Evolutionary conservation across 2,329 filamentous ascomycete species (phyloP).

Genomic region (Alternaria triticimaculans): DNA sequence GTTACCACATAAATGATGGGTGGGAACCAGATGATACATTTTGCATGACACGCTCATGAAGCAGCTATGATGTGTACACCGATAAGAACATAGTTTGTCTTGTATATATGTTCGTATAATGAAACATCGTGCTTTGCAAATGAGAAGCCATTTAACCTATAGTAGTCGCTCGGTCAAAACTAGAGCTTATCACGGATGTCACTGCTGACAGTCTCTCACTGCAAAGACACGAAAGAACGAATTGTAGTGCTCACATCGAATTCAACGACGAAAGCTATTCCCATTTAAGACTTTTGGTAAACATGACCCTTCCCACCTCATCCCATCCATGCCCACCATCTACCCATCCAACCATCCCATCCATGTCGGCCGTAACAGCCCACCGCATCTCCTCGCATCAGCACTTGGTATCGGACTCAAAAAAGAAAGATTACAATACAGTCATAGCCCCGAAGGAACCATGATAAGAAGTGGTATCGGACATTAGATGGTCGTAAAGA

Average conservation of each 20-base stretch:
- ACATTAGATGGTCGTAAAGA: conserved; percentile 45
- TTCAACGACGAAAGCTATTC: conserved; percentile 1
- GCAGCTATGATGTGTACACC: background rate
- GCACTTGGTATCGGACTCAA: conserved; percentile 31
- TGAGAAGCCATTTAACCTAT: background rate
- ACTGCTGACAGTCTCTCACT: background rate
- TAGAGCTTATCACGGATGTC: background rate
- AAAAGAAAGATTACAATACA: conserved; percentile 39
- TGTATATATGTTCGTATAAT: background rate
- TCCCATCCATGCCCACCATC: background rate
- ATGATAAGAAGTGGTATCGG: conserved; percentile 35
- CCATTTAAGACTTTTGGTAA: conserved; percentile 21
- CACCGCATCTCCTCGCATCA: conserved; percentile 10
- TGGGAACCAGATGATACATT: background rate
- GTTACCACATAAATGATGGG: background rate
- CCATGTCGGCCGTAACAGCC: conserved; percentile 1
- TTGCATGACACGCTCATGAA: background rate
- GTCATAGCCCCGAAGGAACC: conserved; percentile 2
- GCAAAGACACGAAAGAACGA: background rate
- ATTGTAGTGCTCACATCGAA: conserved; percentile 4
- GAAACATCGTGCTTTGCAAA: background rate
- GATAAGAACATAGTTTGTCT: background rate
- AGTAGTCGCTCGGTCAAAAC: background rate
- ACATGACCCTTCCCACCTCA: conserved; percentile 9
- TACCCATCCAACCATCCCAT: background rate